Conservation (phyloP, 257 asterid genomes). For the Penstemon newberryi region DNA sequence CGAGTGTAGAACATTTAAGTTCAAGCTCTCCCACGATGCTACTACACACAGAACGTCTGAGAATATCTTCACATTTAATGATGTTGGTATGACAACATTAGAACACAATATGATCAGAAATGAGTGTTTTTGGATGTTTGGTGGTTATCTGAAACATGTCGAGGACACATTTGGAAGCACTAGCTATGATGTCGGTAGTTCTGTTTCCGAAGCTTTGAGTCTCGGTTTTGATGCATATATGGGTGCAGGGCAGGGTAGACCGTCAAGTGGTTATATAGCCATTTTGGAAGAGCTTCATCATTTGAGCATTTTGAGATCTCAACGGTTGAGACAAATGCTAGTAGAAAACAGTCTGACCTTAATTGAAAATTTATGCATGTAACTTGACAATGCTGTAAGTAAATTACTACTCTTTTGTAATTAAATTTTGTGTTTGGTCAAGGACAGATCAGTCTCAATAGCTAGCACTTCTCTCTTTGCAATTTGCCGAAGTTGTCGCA, state of each 20-base stretch:
- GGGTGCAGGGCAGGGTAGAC: conserved; percentile 27
- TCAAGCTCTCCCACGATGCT: conserved; percentile 21
- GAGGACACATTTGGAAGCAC: conserved; percentile 45
- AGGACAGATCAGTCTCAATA: too few relatives aligned
- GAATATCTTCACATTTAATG: background rate
- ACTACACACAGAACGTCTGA: background rate
- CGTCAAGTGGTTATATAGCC: conserved; percentile 31
- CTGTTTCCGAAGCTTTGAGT: conserved; percentile 33
- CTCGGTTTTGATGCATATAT: conserved; percentile 39
- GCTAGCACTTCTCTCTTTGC: too few relatives aligned
- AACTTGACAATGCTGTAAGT: too few relatives aligned
- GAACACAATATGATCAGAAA: background rate
- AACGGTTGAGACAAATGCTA: conserved; percentile 31
- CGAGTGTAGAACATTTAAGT: conserved; percentile 49
- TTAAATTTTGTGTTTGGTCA: too few relatives aligned
- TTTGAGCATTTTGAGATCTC: conserved; percentile 38
- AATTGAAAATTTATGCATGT: too few relatives aligned
- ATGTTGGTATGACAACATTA: background rate
- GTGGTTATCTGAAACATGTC: conserved; percentile 36
- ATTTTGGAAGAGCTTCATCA: conserved; percentile 47
- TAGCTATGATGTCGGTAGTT: conserved; percentile 25
- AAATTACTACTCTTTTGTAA: too few relatives aligned
- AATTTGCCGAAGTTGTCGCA: too few relatives aligned
- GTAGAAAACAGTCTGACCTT: too few relatives aligned
- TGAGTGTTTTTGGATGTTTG: conserved; percentile 40